phyloP scores from a whole-genome alignment of 2,329 filamentous ascomycete genomes.

The Capronia americana region DNA sequence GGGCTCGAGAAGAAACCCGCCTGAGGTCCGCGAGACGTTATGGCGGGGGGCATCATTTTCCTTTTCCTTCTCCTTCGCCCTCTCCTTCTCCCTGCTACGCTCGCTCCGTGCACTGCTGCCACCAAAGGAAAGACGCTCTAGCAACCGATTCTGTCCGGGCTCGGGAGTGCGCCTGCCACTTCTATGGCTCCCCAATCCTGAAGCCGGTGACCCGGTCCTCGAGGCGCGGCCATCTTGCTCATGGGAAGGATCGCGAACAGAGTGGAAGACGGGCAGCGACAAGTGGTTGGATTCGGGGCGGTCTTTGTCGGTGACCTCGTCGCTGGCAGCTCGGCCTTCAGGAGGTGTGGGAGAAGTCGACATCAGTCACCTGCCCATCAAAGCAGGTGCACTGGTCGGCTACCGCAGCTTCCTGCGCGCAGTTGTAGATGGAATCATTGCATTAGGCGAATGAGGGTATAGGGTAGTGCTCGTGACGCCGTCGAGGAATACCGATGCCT shows the following conservation, averaged over 20 bases:
- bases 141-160: constrained; percentile 6
- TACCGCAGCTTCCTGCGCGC: constrained; percentile 36
- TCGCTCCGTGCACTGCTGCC: constrained; percentile 20
- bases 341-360: constrained; percentile 29
- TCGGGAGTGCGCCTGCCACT: constrained; percentile 23
- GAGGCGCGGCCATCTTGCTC: constrained; percentile 26
- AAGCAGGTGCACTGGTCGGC: constrained; percentile 29
- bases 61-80: constrained; percentile 23
- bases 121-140: constrained; percentile 23
- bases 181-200: constrained; percentile 22
- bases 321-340: constrained; percentile 28
- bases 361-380: constrained; percentile 37
- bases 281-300: constrained; percentile 18
- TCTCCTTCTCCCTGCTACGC: constrained; percentile 26
- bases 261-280: constrained; percentile 34
- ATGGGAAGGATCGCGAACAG: constrained; percentile 26
- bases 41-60: constrained; percentile 21
- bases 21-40: constrained; percentile 40
- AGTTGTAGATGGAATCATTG: constrained; percentile 27
- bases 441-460: constrained; percentile 10
- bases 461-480: neutral
- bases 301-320: constrained; percentile 17
- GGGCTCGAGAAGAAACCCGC: constrained; percentile 56
- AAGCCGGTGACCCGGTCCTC: constrained; percentile 26
- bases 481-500: neutral